Conservation (phyloP, 768 basidiomycete genomes). For the Tremella fuciformis region DNA sequence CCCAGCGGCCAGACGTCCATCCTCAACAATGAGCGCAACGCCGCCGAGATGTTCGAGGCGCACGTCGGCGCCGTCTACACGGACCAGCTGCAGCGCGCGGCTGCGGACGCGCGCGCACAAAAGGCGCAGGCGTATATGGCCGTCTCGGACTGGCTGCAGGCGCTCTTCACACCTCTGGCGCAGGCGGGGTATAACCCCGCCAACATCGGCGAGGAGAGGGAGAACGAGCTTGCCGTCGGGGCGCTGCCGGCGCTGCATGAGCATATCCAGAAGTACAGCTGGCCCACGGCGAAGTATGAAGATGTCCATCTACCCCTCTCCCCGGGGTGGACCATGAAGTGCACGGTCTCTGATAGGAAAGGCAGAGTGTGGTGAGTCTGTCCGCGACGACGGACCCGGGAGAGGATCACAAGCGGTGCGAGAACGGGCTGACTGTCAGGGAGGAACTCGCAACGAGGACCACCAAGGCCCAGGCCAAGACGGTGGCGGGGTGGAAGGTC, state of each 20-base stretch:
- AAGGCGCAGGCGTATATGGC: neutral
- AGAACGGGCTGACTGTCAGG: too few species aligned
- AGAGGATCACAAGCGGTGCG: too few species aligned
- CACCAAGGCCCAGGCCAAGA: slow-evolving; percentile 3
- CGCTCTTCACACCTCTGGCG: slow-evolving; percentile 33
- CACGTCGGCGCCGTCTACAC: slow-evolving; percentile 39
- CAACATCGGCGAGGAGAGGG: neutral
- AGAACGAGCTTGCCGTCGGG: neutral
- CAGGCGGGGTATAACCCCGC: slow-evolving; percentile 11
- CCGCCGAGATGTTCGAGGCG: slow-evolving; percentile 42
- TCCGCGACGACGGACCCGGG: too few species aligned
- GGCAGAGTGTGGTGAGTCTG: too few species aligned
- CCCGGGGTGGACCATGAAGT: too few species aligned
- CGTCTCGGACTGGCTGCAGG: slow-evolving; percentile 33
- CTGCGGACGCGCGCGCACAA: neutral
- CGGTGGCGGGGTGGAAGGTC: slow-evolving; percentile 6
- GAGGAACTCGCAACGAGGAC: neutral
- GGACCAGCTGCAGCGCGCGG: slow-evolving; percentile 22
- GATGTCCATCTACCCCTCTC: too few species aligned
- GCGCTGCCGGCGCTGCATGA: neutral
- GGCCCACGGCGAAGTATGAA: too few species aligned
- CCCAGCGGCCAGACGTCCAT: slow-evolving; percentile 4
- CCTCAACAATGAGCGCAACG: slow-evolving; percentile 15
- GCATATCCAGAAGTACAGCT: too few species aligned
- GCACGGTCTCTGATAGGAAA: too few species aligned